Evolutionary conservation across 352 stramenopile genomes (phyloP), one percentile per base, ranked within the genome.

Genomic region (Pythium volutum): DNA sequence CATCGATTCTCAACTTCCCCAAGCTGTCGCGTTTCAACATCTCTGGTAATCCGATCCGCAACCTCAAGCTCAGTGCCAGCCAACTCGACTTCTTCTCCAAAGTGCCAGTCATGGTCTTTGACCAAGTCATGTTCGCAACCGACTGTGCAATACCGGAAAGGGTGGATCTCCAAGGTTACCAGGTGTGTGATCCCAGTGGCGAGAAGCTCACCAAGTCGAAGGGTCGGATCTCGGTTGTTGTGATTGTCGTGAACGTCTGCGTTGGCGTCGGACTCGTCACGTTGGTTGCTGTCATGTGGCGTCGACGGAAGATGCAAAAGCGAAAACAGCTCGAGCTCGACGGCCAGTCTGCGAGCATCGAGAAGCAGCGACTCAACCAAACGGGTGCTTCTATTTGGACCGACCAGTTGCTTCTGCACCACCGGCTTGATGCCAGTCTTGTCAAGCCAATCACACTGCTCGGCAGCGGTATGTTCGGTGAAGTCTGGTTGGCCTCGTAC

Each of bases 401-500:
- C 15, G 51, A 59, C 22, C 14, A 39, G 0, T 3, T 66, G 18
- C 31, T 68, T 20, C 26, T 62, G 1, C 45, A 52, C 22, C 16
- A 68, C 25, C 45, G 54, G 1, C 61, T 68, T 0, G 47, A 59
- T 20, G 31, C 26, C 0, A 45, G 56, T 31, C 43, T 53, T 8
- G 38, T 68, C 12, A 16, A 26, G 25, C 43, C 45, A 1, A 57
- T 23, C 3, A 53, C 34, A 10, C 15, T 56, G 0, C 12, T 68
- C 2, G 56, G 58, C 49, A 62, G 39, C 23, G 65, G 65, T 18
- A 50, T 52, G 41, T 68, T 59, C 56, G 65, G 59, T 18, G 59
- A 71, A 36, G 59, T 71, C 16, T 71, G 65, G 65, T 47, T 71
- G 3, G 65, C 42, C 16, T 23, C 39, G 7, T 71, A 71, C 54